phyloP scores from a whole-genome alignment of 1,284 basidiomycete species.

The Cystobasidium pallidum region DNA sequence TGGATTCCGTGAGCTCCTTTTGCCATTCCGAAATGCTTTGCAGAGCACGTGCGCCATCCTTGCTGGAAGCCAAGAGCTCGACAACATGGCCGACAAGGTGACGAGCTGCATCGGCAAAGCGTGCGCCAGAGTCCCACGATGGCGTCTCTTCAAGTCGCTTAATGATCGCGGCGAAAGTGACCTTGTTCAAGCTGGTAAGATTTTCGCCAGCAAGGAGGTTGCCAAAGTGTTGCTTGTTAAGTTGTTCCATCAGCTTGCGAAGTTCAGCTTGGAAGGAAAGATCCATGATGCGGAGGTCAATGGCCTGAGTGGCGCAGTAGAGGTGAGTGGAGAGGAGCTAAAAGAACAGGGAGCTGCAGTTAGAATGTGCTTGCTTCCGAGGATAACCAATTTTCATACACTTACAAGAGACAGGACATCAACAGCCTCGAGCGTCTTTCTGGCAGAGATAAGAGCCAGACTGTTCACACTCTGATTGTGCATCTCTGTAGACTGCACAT shows the following conservation, averaged over 20 bases:
- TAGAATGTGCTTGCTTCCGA: no score
- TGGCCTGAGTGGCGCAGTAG: conserved; percentile 75
- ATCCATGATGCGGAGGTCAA: conserved; percentile 75
- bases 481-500: conserved; percentile 56
- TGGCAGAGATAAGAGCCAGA: conserved; percentile 75
- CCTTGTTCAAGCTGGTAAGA: conserved; percentile 30
- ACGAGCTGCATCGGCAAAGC: conserved; percentile 57
- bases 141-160: conserved; percentile 60
- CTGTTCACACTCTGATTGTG: conserved; percentile 85
- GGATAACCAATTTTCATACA: not conserved
- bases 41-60: conserved; percentile 56
- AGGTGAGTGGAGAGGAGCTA: conserved; percentile 71
- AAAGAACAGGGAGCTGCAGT: no score
- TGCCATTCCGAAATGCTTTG: conserved; percentile 63
- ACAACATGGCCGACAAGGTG: conserved; percentile 65
- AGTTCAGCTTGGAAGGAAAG: conserved; percentile 65
- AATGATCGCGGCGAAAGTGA: conserved; percentile 53
- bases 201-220: conserved; percentile 55
- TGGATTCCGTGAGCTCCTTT: conserved; percentile 60
- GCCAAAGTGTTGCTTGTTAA: conserved; percentile 62
- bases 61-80: conserved; percentile 52
- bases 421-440: conserved; percentile 73
- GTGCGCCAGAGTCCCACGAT: conserved; percentile 60
- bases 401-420: conserved; percentile 69
- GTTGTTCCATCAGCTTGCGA: conserved; percentile 61